Evolutionary conservation across 2,329 filamentous ascomycete species (phyloP).

Genomic region (Lecanicillium sp.): DNA sequence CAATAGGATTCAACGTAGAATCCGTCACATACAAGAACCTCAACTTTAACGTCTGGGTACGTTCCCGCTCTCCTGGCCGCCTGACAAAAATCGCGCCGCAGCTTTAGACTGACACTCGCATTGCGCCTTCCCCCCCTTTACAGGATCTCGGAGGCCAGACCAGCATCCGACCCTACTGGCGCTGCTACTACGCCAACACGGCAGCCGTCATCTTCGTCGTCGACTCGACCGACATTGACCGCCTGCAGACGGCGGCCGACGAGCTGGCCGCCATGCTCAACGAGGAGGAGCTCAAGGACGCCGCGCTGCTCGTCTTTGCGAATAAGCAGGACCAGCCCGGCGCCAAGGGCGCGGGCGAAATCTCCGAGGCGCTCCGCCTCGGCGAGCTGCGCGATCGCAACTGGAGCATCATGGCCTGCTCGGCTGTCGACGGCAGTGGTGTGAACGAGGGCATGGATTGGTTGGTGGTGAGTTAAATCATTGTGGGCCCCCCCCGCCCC

Average conservation of each 20-base stretch:
- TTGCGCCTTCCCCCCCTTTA: constrained; percentile 2
- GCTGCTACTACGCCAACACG: constrained; percentile 98
- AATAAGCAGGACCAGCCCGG: constrained; percentile 99
- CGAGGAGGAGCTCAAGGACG: constrained; percentile 92
- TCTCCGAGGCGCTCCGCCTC: constrained; percentile 84
- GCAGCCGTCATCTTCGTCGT: constrained; percentile 98
- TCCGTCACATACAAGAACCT: constrained; percentile 97
- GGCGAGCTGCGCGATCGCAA: constrained; percentile 92
- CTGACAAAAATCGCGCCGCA: neutral
- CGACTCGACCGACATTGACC: constrained; percentile 95
- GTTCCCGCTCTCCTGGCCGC: constrained; percentile 18
- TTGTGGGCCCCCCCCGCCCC: neutral
- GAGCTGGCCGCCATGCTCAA: constrained; percentile 93
- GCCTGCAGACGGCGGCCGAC: constrained; percentile 84
- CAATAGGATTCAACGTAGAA: constrained; percentile 98
- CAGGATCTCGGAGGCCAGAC: constrained; percentile 94
- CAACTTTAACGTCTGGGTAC: constrained; percentile 97
- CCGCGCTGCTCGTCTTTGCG: constrained; percentile 86
- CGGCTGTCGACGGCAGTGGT: constrained; percentile 88
- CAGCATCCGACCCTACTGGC: constrained; percentile 97
- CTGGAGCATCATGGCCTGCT: constrained; percentile 98
- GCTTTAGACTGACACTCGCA: constrained; percentile 2
- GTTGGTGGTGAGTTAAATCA: constrained; percentile 74
- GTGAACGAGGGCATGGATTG: constrained; percentile 98
- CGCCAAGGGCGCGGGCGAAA: constrained; percentile 92